Conservation (phyloP, 2,329 filamentous ascomycete genomes). For the Fusarium praegraminearum region DNA sequence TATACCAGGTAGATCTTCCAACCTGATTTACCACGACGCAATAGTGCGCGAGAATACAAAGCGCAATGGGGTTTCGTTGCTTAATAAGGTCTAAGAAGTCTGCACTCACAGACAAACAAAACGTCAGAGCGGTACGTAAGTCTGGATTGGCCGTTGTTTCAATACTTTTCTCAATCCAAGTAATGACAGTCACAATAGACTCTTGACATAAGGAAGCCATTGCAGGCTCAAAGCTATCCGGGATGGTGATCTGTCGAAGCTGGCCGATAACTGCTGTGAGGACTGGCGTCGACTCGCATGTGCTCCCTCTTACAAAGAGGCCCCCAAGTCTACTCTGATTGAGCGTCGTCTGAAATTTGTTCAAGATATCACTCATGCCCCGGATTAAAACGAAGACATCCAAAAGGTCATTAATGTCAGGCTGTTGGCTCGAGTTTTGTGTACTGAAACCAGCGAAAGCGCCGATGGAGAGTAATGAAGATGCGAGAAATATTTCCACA, state of each 20-base stretch:
- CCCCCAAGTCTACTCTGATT: neutral
- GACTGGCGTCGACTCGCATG: neutral
- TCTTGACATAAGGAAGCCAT: neutral
- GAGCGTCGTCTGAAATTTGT: neutral
- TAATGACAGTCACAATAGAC: neutral
- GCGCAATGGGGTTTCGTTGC: neutral
- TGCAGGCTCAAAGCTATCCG: neutral
- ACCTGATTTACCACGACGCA: neutral
- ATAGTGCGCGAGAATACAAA: neutral
- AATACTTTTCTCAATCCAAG: neutral
- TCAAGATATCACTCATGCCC: neutral
- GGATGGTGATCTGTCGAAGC: neutral
- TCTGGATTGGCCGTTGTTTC: neutral
- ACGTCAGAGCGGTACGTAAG: neutral
- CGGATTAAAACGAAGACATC: neutral
- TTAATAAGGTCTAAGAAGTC: neutral
- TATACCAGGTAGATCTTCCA: neutral
- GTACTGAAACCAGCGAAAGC: neutral
- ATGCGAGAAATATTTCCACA: neutral
- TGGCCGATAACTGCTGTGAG: neutral
- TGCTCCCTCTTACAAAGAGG: neutral
- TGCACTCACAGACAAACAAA: neutral
- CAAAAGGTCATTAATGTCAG: neutral
- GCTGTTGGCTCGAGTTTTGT: neutral
- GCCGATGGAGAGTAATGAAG: neutral